Base-by-base conservation (phyloP, 169 alveolate genomes). In the Plasmodium vinckei region DNA sequence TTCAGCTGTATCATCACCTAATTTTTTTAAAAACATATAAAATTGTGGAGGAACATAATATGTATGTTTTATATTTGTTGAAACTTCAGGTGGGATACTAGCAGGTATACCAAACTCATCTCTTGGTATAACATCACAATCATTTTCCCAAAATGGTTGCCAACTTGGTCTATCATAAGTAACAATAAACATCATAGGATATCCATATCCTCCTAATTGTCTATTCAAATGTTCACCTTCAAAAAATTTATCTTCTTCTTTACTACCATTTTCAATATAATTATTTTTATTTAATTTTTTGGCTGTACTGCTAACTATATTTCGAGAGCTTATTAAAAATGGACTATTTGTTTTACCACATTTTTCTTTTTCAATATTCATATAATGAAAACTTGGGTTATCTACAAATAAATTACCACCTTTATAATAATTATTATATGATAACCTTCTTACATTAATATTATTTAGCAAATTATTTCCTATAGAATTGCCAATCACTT, bases 21-120 rank as follows among this genome's bases (percentile, higher is more conserved):
- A 91, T 88, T 95, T 96, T 89, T 96, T 96, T 56, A 96, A 89
- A 88, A 96, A 96, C 0, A 97, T 97, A 75, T 93, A 96, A 90
- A 94, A 96, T 93, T 96, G 98, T 4, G 98, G 98, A 10, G 98
- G 98, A 53, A 96, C 93, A 77, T 96, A 71, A 90, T 93, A 94
- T 12, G 96, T 94, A 92, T 92, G 97, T 27, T 56, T 72, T 42
- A 93, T 92, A 60, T 73, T 87, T n/a, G 95, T 92, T 53, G 92
- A 87, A 17, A 94, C 93, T 60, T 94, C 96, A 4, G 96, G 96
- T 0, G 96, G 96, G 19, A 94, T 87, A 17, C 93, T 92, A 10
- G 93, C 95, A 3, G 94, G 94, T 59, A 86, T 75, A 17, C 96
- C 96, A 64, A 89, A 94, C 51, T 93, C 95, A 68, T 94, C 95